These are phyloP conservation scores for Scheffersomyces cryptocercus DNA, from an alignment of 1,139 yeast species.

Conservation along the genomic window DNA sequence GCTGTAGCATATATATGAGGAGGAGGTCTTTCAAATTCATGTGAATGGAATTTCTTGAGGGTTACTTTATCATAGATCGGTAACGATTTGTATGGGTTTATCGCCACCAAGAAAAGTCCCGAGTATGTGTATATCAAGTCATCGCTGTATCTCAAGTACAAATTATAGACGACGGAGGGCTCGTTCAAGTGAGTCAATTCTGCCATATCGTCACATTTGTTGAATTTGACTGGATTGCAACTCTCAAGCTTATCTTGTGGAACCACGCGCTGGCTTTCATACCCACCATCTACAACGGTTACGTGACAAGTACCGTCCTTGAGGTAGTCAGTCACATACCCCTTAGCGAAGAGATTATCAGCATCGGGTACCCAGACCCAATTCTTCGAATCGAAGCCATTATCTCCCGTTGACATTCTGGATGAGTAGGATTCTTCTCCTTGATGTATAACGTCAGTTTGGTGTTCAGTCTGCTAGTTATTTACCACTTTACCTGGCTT, in stretches of 20 bases:
- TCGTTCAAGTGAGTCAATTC: constrained; percentile 92
- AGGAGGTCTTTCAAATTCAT: constrained; percentile 48
- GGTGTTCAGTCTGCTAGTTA: no score
- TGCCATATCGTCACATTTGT: constrained; percentile 93
- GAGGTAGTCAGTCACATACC: constrained; percentile 59
- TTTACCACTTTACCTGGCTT: no score
- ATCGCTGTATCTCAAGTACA: constrained; percentile 72
- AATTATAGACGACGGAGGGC: constrained; percentile 86
- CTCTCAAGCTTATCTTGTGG: constrained; percentile 52
- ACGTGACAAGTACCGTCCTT: constrained; percentile 55
- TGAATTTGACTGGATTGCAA: constrained; percentile 89
- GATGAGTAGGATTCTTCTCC: no score
- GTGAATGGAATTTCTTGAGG: constrained; percentile 52
- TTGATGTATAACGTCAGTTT: no score
- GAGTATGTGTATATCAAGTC: constrained; percentile 76
- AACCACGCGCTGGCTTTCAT: constrained; percentile 32
- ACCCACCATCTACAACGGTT: constrained; percentile 46
- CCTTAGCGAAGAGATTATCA: constrained; percentile 66
- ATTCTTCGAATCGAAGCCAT: constrained; percentile 54
- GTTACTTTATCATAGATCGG: constrained; percentile 71
- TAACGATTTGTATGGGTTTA: constrained; percentile 82
- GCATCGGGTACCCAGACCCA: constrained; percentile 86
- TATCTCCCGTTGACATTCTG: constrained; percentile 36
- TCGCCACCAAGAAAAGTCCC: constrained; percentile 92
- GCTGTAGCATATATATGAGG: constrained; percentile 96